A percentile compares a stretch with the other conserved stretches of the same genome.
Evolutionary conservation across 1,284 basidiomycete species (phyloP).

Genomic region (Boletus nobilissimus): DNA sequence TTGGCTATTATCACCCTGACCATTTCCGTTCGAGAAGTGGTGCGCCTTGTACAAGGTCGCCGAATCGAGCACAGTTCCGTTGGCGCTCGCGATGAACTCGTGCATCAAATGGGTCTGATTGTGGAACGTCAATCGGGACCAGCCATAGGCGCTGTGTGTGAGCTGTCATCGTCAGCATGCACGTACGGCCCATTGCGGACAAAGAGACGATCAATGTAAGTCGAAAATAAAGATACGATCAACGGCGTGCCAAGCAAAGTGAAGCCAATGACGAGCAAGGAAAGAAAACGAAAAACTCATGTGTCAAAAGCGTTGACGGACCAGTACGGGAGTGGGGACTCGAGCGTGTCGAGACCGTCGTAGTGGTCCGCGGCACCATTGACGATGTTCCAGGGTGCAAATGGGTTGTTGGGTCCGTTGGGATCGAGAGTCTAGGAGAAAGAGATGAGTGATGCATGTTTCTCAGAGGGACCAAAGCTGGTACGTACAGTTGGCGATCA

Average conservation of each 20-base stretch:
- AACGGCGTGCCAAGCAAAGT: neutral
- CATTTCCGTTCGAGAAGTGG: constrained; percentile 16
- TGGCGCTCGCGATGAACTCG: constrained; percentile 44
- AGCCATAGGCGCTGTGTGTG: constrained; percentile 38
- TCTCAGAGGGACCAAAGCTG: neutral
- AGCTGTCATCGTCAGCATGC: constrained; percentile 2
- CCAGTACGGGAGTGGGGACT: constrained; percentile 3
- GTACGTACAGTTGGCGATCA: constrained; percentile 43
- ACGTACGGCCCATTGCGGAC: neutral
- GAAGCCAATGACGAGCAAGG: neutral
- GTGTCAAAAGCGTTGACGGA: constrained; percentile 24
- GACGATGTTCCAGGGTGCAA: constrained; percentile 44
- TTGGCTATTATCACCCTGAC: neutral
- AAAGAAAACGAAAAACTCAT: constrained; percentile 30
- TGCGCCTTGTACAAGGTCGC: constrained; percentile 46
- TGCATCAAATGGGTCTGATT: constrained; percentile 45
- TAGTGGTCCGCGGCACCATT: constrained; percentile 46
- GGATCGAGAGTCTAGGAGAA: constrained; percentile 38
- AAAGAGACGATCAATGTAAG: neutral
- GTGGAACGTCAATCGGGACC: constrained; percentile 46
- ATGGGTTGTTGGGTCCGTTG: constrained; percentile 40
- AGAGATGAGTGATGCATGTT: neutral
- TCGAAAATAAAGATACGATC: neutral
- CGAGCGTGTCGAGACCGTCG: constrained; percentile 42
- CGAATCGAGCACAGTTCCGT: constrained; percentile 39